These are phyloP conservation scores for Bipolaris bicolor DNA, from an alignment of 2,329 filamentous ascomycete species.

Conservation along the genomic window DNA sequence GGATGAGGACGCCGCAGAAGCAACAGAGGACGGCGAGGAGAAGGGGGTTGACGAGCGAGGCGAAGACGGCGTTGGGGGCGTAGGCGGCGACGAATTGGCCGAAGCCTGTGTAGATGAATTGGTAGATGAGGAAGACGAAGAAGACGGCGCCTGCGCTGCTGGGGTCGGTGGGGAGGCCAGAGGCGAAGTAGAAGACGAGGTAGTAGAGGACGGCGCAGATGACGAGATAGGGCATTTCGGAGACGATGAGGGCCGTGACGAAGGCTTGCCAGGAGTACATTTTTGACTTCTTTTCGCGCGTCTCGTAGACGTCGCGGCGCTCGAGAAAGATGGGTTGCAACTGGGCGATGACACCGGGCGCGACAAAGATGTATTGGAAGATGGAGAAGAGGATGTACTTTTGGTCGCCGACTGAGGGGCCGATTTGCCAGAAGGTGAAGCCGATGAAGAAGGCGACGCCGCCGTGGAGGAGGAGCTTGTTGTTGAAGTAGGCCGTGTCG, in stretches of 20 bases:
- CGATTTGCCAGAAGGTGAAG: constrained; percentile 38
- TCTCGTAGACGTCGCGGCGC: constrained; percentile 59
- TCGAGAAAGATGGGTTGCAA: constrained; percentile 55
- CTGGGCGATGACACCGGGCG: constrained; percentile 50
- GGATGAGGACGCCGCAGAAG: constrained; percentile 64
- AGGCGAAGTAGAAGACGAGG: constrained; percentile 68
- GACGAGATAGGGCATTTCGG: constrained; percentile 71
- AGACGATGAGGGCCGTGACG: constrained; percentile 70
- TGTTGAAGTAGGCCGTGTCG: constrained; percentile 36
- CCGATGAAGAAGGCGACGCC: constrained; percentile 34
- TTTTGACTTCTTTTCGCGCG: constrained; percentile 67
- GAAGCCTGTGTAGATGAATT: constrained; percentile 65
- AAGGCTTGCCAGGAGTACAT: constrained; percentile 77
- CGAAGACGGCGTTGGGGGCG: constrained; percentile 53
- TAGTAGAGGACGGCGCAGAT: constrained; percentile 67
- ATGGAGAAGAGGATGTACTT: constrained; percentile 55
- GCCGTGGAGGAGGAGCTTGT: constrained; percentile 34
- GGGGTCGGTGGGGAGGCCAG: constrained; percentile 41
- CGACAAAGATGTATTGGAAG: constrained; percentile 57
- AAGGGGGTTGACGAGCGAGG: constrained; percentile 59
- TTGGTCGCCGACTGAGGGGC: constrained; percentile 44
- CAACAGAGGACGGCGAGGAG: constrained; percentile 28
- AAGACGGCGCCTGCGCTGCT: constrained; percentile 61
- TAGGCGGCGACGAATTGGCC: constrained; percentile 63
- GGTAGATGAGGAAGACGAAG: constrained; percentile 62